These are phyloP conservation scores for Candida tibetensis DNA, from an alignment of 805 yeast genomes.

Conservation along the genomic window DNA sequence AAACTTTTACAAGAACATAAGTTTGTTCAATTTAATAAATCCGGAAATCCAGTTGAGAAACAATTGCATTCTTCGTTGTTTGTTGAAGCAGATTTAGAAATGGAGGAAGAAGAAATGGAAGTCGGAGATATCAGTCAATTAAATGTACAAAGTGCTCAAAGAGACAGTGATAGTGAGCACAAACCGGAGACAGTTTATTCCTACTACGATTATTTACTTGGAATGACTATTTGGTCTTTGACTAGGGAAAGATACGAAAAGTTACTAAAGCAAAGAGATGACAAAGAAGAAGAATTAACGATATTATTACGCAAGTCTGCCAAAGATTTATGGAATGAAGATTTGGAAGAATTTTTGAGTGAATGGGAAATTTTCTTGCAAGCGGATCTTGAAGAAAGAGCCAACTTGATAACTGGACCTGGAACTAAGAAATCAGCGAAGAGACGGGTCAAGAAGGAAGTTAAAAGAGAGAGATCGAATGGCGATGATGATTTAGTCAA, in stretches of 20 bases:
- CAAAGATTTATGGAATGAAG: conserved; percentile 84
- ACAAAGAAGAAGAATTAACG: conserved; percentile 68
- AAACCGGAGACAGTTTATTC: conserved; percentile 56
- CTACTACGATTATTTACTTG: conserved; percentile 80
- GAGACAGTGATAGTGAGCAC: conserved; percentile 36
- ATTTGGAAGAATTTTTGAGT: conserved; percentile 68
- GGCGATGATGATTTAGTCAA: conserved; percentile 5
- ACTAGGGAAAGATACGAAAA: conserved; percentile 86
- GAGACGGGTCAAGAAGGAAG: conserved; percentile 9
- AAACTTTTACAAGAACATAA: conserved; percentile 58
- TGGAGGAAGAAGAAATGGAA: conserved; percentile 44
- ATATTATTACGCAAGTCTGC: conserved; percentile 64
- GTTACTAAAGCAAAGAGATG: conserved; percentile 68
- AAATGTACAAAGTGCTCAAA: conserved; percentile 22
- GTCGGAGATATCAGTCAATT: conserved; percentile 29
- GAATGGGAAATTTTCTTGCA: conserved; percentile 68
- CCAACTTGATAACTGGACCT: conserved; percentile 43
- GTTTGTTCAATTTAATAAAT: conserved; percentile 75
- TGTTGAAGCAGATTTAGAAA: conserved; percentile 27
- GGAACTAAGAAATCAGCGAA: conserved; percentile 41
- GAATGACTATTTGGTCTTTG: conserved; percentile 92
- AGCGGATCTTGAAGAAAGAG: conserved; percentile 61
- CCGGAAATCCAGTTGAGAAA: conserved; percentile 60
- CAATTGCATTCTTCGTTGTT: conserved; percentile 20
- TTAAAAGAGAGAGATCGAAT: conserved; percentile 10